Evolutionary conservation across 179 eudicot genomes (phyloP), one percentile per base, ranked within the genome.

Genomic region (Heliamphora pulchella): DNA sequence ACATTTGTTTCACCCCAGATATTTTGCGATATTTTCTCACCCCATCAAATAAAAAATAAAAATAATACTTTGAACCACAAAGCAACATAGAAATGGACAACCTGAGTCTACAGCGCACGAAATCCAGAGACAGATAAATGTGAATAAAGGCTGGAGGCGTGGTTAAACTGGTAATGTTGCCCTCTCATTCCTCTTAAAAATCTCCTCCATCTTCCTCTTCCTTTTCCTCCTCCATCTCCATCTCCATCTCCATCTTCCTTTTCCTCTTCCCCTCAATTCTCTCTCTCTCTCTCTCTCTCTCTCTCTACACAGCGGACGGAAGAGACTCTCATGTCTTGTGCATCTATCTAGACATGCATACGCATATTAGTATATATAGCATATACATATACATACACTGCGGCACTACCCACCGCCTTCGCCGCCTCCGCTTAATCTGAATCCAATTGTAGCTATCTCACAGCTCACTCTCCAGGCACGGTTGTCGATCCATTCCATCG

Each of bases 121-220:
- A 31, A 31, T 31, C 31, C 31, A 31, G 53, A 58, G 63, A 73
- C 55, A 69, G 76, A 81, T 75, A 69, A 86, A 77, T 84, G 86
- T 81, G 86, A 84, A 63, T 54, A 55, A 81, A 68, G 83, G 18
- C 77, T 54, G 66, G 86, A 86, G 87, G 83, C 90, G 86, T 86
- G 85, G 83, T 17, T 44, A 2, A 6, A 6, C 76, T 80, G 31
- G 31, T 31, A 31, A 31, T 31, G 31, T 31, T 31, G 31, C 31
- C 31, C 31, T 31, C 31, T 31, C 31, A 31, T 31, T 75, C 55
- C 68, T 76, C 76, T 65, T 20, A 76, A 51, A 67, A 51, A 68
- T 74, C 54, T 64, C 78, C 68, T 43, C 72, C 39, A 3, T 17
- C 72, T 4, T 58, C 50, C 41, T 2, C 3, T 18, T n/a, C 22